Evolutionary conservation across 192 early-diverging fungal species (phyloP), one percentile per base, ranked within the genome.

Genomic region (Mortierella antarctica): DNA sequence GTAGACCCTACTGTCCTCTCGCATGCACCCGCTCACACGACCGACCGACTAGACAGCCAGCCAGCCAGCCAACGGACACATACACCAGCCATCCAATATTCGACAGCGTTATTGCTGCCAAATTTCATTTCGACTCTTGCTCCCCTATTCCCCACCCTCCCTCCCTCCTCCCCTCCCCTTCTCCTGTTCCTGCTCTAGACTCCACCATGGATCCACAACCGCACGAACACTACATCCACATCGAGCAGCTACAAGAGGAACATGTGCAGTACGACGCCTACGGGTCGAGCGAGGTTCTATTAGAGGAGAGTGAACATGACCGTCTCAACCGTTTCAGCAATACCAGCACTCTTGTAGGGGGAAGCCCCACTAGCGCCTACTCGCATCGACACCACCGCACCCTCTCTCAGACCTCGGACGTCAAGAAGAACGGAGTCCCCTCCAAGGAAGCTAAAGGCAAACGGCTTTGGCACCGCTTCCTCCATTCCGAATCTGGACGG

Each of bases 401-500:
- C 48, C 5, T 49, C 57, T 66, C 62, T 23, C 48, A 6, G 47
- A 45, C 47, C 47, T 11, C 56, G 12, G 21, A 7, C 57, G 20
- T 62, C 17, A 47, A 55, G 54, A 63, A 52, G 47, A 46, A 21
- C 5, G 23, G 53, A 54, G 5, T 44, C 6, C 10, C 45, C 44
- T 39, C 1, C n/a, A 62, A 17, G 2, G 20, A 23, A 14, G 40
- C 20, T 40, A 61, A 18, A 57, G 9, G 18, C 45, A 56, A 50
- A 56, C 9, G 55, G 50, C 21, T 67, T 44, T 67, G 65, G 48
- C 67, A 79, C 17, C 68, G 77, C 15, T 72, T 80, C 65, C 57
- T 54, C 14, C 54, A 80, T 42, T 80, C 77, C 6, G 77, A 80
- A 21, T 20, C 54, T 5, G 77, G 77, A 42, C 63, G 77, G 6